Base-by-base conservation (phyloP, 2,329 filamentous ascomycete species). In the Pseudogymnoascus sp. region DNA sequence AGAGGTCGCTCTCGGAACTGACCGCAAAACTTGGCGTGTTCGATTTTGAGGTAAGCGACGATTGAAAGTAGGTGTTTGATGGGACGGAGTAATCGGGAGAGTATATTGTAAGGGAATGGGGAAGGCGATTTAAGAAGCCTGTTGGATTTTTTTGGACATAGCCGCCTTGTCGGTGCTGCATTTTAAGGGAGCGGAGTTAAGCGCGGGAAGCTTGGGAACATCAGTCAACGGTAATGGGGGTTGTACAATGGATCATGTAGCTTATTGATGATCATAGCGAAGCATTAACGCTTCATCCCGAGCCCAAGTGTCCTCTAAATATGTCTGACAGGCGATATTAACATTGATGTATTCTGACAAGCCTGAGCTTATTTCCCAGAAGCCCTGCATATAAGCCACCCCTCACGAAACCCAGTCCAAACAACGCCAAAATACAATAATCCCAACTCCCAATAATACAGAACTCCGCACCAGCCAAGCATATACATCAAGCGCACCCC, bases 1-100 rank as follows among this genome's bases (percentile, higher is more conserved):
- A 76, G 67, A 71, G 68, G 67, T 76, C 72, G 63, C 67, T 74
- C 67, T 70, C 68, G 60, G 64, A 64, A 64, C 60, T 60, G 26
- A 62, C 65, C 68, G 50, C 50, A 4, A 57, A 57, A 35, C 50
- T 57, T 33, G 50, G 50, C 2, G 28, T 57, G 10, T 57, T 57
- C 28, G 50, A 57, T 57, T 57, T 57, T 28, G 50, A 57, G 28
- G 50, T 57, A 11, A 57, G 50, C n/a, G 28, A 57, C 10, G 50
- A 57, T 21, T 57, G 28, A 57, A 35, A 21, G 11, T 33, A 19
- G 50, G 28, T 17, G 21, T 21, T 11, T 19, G 50, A 57, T 33
- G 50, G 50, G 50, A 57, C 50, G 50, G 28, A 57, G 50, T 57
- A 57, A 33, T 57, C 21, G 26, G 50, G 50, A 26, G 21, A 57